Evolutionary conservation across 441 rosid species (phyloP).

Genomic region (Breynia disticha): DNA sequence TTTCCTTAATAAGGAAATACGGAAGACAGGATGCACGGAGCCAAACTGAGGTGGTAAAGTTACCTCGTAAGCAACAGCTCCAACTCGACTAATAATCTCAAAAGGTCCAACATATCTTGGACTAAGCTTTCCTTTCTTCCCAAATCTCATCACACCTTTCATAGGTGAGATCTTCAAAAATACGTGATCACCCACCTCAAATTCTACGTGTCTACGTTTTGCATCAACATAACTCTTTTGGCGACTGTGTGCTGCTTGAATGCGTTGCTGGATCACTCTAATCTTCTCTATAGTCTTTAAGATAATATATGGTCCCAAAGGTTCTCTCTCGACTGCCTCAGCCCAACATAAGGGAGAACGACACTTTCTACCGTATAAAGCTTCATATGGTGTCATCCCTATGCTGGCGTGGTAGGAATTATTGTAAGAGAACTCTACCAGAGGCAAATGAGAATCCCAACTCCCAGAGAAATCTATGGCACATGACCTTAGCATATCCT

Average conservation of each 20-base stretch:
- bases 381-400: too few species aligned
- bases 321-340: background rate
- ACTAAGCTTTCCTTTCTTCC: slow-evolving; percentile 1
- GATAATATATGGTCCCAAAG: background rate
- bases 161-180: background rate
- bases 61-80: background rate
- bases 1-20: too few species aligned
- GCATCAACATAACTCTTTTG: background rate
- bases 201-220: background rate
- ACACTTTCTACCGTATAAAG: too few species aligned
- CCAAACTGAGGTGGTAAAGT: background rate
- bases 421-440: background rate
- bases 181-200: background rate
- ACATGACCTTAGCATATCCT: slow-evolving; percentile 1
- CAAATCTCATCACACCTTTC: slow-evolving; percentile 1
- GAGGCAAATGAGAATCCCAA: slow-evolving; percentile 1
- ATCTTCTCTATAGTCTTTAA: background rate
- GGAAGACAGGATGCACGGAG: background rate
- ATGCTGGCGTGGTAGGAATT: too few species aligned
- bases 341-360: too few species aligned
- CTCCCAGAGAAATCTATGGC: background rate
- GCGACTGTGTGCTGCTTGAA: background rate
- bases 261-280: background rate
- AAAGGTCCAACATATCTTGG: too few species aligned
- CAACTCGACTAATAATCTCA: background rate